Conservation (phyloP, 371 early-diverging fungal species). For the Mucor ambiguus region DNA sequence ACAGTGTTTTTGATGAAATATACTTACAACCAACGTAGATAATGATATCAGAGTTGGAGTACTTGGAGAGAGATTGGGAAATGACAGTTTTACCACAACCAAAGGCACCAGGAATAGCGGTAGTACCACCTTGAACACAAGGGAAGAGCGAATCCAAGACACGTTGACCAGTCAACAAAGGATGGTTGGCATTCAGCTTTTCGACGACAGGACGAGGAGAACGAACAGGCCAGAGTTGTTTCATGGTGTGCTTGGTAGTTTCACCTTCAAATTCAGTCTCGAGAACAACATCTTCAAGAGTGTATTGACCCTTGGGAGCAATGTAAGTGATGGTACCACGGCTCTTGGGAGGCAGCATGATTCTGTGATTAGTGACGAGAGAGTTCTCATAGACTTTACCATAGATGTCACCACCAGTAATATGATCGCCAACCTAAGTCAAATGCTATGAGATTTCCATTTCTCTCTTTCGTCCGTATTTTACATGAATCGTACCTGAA, state of each 20-base stretch:
- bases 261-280: constrained; percentile 96
- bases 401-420: constrained; percentile 98
- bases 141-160: constrained; percentile 99
- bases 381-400: constrained; percentile 98
- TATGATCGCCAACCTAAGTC: constrained; percentile 89
- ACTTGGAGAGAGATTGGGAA: constrained; percentile 99
- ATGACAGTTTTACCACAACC: constrained; percentile 99
- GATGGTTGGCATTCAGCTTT: constrained; percentile 96
- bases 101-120: constrained; percentile 99
- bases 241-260: constrained; percentile 90
- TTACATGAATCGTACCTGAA: constrained; percentile 56
- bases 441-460: neutral
- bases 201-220: constrained; percentile 98
- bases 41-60: constrained; percentile 99
- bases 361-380: constrained; percentile 89
- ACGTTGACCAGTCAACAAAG: constrained; percentile 99
- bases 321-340: constrained; percentile 97
- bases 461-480: neutral
- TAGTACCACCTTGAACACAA: constrained; percentile 99
- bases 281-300: constrained; percentile 90
- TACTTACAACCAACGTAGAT: constrained; percentile 97
- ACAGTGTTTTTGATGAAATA: neutral
- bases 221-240: constrained; percentile 99
- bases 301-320: constrained; percentile 96
- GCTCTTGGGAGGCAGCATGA: constrained; percentile 96